These are phyloP conservation scores for Kandelia obovata DNA, from an alignment of 345 rosid genomes.

Conservation along the genomic window DNA sequence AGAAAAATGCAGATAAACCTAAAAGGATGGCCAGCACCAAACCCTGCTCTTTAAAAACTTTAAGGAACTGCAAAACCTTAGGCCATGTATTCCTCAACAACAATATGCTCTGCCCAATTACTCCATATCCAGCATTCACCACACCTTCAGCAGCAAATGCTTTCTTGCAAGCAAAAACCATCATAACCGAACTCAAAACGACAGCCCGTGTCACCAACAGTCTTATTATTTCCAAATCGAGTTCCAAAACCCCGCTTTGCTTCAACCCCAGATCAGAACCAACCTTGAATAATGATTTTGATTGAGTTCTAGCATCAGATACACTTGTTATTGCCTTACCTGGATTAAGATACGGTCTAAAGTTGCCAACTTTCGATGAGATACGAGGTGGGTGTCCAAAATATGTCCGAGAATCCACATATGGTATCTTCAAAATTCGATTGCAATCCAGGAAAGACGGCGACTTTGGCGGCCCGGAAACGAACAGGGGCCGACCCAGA, in stretches of 20 bases:
- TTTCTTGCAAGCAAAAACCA: constrained; percentile 51
- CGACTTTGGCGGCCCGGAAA: constrained; percentile 24
- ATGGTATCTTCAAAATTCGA: constrained; percentile 32
- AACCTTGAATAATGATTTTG: constrained; percentile 25
- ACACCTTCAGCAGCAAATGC: constrained; percentile 65
- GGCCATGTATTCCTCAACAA: constrained; percentile 66
- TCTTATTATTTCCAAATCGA: constrained; percentile 36
- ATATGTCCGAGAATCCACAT: constrained; percentile 21
- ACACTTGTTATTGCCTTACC: constrained; percentile 12
- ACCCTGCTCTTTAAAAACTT: constrained; percentile 77
- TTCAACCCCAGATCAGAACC: constrained; percentile 23
- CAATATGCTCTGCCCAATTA: constrained; percentile 56
- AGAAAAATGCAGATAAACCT: constrained; percentile 82
- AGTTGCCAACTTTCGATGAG: constrained; percentile 19
- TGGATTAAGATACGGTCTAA: constrained; percentile 18
- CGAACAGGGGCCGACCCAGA: constrained; percentile 39
- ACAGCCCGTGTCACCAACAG: constrained; percentile 47
- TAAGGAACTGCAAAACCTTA: constrained; percentile 62
- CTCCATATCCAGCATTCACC: constrained; percentile 67
- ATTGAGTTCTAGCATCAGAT: constrained; percentile 23
- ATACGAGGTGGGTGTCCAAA: constrained; percentile 26
- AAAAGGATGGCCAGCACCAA: constrained; percentile 63
- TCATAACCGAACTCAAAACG: constrained; percentile 52
- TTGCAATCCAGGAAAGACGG: constrained; percentile 28
- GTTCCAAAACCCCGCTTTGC: constrained; percentile 12